These are phyloP conservation scores for Teunomyces kruisii DNA, from an alignment of 805 yeast species.

Conservation along the genomic window DNA sequence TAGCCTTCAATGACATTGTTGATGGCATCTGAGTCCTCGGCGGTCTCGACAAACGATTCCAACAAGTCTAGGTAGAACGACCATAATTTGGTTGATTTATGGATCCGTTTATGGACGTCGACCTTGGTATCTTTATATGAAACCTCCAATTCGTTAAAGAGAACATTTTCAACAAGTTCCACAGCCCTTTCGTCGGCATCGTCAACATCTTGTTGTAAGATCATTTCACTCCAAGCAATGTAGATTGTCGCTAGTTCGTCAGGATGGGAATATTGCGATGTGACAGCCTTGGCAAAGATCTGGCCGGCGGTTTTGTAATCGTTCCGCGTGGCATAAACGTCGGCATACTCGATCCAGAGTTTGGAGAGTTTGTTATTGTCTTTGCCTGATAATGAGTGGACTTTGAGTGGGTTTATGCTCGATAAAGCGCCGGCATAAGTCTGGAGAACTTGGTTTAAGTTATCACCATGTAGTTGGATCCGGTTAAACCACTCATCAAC, in stretches of 20 bases:
- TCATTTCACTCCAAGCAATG: slow-evolving; percentile 74
- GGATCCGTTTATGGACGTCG: slow-evolving; percentile 35
- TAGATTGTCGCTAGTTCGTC: slow-evolving; percentile 70
- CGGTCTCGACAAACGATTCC: slow-evolving; percentile 52
- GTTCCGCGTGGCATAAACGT: slow-evolving; percentile 53
- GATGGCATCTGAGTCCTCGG: slow-evolving; percentile 19
- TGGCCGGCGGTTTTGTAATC: slow-evolving; percentile 62
- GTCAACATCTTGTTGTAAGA: slow-evolving; percentile 41
- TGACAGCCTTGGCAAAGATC: slow-evolving; percentile 61
- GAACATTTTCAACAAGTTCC: slow-evolving; percentile 31
- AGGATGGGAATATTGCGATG: slow-evolving; percentile 63
- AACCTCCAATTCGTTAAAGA: background rate
- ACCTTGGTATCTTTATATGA: slow-evolving; percentile 1
- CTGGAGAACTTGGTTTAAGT: slow-evolving; percentile 37
- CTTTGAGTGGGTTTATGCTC: slow-evolving; percentile 59
- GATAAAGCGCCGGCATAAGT: slow-evolving; percentile 67
- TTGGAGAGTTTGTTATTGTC: slow-evolving; percentile 43
- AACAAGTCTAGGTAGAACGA: slow-evolving; percentile 66
- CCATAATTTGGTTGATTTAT: slow-evolving; percentile 70
- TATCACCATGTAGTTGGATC: slow-evolving; percentile 41
- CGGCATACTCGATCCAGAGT: slow-evolving; percentile 73
- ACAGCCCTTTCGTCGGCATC: slow-evolving; percentile 43
- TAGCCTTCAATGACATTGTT: slow-evolving; percentile 25
- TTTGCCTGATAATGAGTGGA: slow-evolving; percentile 19
- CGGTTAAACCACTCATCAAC: slow-evolving; percentile 71